A percentile compares a stretch with the other conserved stretches of the same genome.
Evolutionary conservation across 2,329 filamentous ascomycete genomes (phyloP).

Genomic region (Aspergillus fumigatiaffinis): DNA sequence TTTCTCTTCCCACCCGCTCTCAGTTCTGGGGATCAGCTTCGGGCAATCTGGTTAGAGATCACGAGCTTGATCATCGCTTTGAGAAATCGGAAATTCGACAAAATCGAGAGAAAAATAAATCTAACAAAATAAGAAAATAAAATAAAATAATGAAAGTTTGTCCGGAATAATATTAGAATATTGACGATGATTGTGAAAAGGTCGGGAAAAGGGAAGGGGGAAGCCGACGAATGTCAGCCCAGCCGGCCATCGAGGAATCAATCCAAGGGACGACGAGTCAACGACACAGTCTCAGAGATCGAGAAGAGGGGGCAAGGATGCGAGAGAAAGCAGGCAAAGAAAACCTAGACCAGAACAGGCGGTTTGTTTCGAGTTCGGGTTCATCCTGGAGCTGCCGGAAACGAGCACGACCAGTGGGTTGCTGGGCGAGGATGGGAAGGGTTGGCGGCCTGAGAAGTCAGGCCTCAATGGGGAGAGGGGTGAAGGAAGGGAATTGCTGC

Average conservation of each 20-base stretch:
- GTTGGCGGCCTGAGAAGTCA: conserved; percentile 9
- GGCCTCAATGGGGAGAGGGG: background rate
- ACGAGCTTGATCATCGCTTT: background rate
- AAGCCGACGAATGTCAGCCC: background rate
- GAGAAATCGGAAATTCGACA: background rate
- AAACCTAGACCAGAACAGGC: conserved; percentile 7
- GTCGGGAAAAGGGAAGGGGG: conserved; percentile 1
- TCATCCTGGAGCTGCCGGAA: conserved; percentile 3
- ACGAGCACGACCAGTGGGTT: conserved; percentile 3
- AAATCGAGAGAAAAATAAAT: background rate
- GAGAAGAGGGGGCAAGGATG: background rate
- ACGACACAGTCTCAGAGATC: background rate
- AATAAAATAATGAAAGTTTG: background rate
- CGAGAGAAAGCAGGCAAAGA: background rate
- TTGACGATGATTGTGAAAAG: background rate
- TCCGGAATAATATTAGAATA: background rate
- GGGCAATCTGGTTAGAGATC: background rate
- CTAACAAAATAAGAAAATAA: background rate
- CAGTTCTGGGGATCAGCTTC: background rate
- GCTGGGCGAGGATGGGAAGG: background rate
- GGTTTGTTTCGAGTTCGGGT: conserved; percentile 6
- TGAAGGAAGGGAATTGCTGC: background rate
- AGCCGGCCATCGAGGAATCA: background rate
- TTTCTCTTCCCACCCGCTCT: conserved; percentile 14
- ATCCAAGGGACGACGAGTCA: background rate